phyloP scores from a whole-genome alignment of 192 early-diverging fungal species.

The Tieghemiomyces parasiticus region DNA sequence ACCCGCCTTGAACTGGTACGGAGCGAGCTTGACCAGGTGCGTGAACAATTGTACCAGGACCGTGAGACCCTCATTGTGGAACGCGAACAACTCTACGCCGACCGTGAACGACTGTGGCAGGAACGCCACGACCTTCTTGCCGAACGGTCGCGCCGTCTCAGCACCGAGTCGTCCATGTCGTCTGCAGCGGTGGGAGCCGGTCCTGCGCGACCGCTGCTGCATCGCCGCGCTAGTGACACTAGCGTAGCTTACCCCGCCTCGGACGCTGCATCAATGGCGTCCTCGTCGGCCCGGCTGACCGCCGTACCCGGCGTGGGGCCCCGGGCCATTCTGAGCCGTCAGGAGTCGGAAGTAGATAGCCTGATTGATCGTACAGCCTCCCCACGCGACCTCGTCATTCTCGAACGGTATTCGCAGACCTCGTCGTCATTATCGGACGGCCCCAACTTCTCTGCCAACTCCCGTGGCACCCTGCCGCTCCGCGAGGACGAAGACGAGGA shows the following conservation, averaged over 20 bases:
- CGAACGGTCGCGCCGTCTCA: too few relatives aligned
- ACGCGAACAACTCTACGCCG: conserved; percentile 7
- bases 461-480: too few relatives aligned
- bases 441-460: too few relatives aligned
- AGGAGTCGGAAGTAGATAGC: neutral
- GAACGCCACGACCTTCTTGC: neutral
- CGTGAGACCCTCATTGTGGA: conserved; percentile 8
- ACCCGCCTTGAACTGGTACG: conserved; percentile 8
- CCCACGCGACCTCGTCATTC: neutral
- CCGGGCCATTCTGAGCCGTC: too few relatives aligned
- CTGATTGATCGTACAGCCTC: neutral
- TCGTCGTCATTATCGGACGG: too few relatives aligned
- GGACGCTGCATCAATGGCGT: neutral
- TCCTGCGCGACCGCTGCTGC: neutral
- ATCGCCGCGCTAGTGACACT: neutral
- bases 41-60: conserved; percentile 7
- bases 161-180: neutral
- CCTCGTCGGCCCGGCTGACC: neutral
- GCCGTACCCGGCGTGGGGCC: too few relatives aligned
- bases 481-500: neutral
- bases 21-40: neutral
- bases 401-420: too few relatives aligned
- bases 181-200: neutral
- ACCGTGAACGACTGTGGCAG: neutral
- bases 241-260: neutral